A percentile compares a stretch with the other conserved stretches of the same genome.
Conservation (phyloP, 495 filamentous ascomycete genomes). For the Xylaria grammica region DNA sequence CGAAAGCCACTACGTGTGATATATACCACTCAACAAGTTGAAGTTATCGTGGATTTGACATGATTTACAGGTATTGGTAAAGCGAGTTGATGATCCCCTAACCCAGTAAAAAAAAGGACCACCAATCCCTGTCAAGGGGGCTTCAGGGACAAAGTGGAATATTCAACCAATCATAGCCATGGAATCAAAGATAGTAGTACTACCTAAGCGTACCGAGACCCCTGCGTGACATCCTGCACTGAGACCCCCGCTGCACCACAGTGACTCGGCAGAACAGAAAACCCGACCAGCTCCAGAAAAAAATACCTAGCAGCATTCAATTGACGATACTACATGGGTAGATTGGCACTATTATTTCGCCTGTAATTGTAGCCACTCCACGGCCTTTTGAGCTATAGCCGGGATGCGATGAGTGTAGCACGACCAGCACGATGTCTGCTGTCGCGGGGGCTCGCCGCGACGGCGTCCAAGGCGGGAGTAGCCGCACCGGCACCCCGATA, state of each 20-base stretch:
- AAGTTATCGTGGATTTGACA: neutral
- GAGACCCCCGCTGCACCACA: no score
- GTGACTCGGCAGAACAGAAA: conserved; percentile 22
- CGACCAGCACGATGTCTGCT: conserved; percentile 40
- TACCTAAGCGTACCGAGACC: no score
- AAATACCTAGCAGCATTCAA: conserved; percentile 12
- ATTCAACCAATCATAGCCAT: conserved; percentile 7
- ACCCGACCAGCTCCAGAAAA: conserved; percentile 24
- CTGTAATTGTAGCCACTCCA: conserved; percentile 25
- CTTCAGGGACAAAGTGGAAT: neutral
- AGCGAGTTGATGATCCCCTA: neutral
- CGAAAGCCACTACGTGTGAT: neutral
- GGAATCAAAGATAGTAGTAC: no score
- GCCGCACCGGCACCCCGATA: conserved; percentile 31
- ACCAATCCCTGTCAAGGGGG: neutral
- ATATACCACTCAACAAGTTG: neutral
- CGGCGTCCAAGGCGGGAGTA: conserved; percentile 11
- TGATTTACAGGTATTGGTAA: neutral
- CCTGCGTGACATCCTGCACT: no score
- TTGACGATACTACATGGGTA: conserved; percentile 24
- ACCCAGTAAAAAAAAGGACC: neutral
- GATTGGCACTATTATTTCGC: neutral
- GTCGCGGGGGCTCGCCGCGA: conserved; percentile 35
- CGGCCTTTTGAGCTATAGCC: conserved; percentile 22
- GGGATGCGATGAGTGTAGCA: conserved; percentile 42